phyloP scores from a whole-genome alignment of 306 rosid species.

The Cucumis hystrix region DNA sequence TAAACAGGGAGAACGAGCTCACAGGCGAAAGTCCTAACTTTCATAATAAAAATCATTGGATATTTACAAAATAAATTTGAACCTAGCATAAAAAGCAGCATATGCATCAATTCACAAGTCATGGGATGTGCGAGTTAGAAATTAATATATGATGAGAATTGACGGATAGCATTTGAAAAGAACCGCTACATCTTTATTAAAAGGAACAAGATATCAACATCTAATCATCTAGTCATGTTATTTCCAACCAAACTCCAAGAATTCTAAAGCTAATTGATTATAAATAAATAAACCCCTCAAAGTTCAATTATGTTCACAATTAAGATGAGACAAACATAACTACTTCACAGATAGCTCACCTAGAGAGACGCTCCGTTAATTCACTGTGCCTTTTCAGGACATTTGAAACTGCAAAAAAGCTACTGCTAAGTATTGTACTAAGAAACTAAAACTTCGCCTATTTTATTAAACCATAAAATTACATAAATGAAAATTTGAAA shows the following conservation, averaged over 20 bases:
- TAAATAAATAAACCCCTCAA: not conserved
- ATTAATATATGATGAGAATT: not conserved
- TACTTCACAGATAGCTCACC: constrained; percentile 24
- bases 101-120: not conserved
- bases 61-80: not conserved
- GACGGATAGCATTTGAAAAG: not conserved
- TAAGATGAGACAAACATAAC: not conserved
- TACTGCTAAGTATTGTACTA: not conserved
- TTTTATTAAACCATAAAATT: not conserved
- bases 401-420: constrained; percentile 43
- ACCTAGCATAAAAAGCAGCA: not conserved
- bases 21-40: not conserved
- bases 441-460: constrained; percentile 8
- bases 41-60: not conserved
- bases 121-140: not conserved
- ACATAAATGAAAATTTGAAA: not conserved
- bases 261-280: not conserved
- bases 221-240: not conserved
- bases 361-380: constrained; percentile 73
- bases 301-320: not conserved
- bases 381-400: constrained; percentile 72
- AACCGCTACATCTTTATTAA: not conserved
- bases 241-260: not conserved
- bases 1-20: not conserved
- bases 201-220: not conserved